A percentile compares a stretch with the other conserved stretches of the same genome.
phyloP scores from a whole-genome alignment of 306 rosid genomes.

The Ochetophila trinervis region DNA sequence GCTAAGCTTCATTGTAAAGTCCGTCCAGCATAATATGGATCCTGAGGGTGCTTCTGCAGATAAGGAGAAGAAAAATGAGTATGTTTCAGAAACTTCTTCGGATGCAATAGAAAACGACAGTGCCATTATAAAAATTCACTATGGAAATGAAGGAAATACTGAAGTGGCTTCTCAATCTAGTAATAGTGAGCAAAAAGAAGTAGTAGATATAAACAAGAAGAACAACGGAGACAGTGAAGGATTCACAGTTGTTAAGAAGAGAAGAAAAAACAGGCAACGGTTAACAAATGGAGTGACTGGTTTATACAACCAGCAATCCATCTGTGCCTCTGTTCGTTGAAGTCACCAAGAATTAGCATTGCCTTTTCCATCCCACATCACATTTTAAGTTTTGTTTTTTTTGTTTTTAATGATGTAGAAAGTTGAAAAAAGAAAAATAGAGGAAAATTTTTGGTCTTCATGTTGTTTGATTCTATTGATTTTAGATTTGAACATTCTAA shows the following conservation, averaged over 20 bases:
- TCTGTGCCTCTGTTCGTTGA: conserved; percentile 83
- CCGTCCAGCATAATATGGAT: conserved; percentile 61
- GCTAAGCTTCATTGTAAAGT: conserved; percentile 80
- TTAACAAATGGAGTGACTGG: conserved; percentile 56
- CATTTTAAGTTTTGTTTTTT: too few species aligned
- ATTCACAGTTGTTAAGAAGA: conserved; percentile 62
- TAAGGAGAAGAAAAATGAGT: conserved; percentile 27
- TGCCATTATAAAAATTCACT: conserved; percentile 63
- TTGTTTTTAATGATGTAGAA: conserved; percentile 25
- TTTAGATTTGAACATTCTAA: conserved; percentile 20
- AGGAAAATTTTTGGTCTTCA: conserved; percentile 26
- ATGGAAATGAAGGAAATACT: conserved; percentile 53
- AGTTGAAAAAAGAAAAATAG: conserved; percentile 10
- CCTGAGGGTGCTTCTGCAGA: conserved; percentile 40
- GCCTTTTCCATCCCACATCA: conserved; percentile 16
- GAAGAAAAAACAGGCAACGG: conserved; percentile 69
- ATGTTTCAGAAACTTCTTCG: conserved; percentile 27
- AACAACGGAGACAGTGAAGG: conserved; percentile 63
- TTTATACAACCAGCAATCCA: conserved; percentile 71
- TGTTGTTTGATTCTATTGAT: conserved; percentile 22
- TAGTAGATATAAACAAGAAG: conserved; percentile 32
- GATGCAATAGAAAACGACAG: conserved; percentile 75
- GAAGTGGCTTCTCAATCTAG: conserved; percentile 31
- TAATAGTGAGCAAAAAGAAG: conserved; percentile 32
- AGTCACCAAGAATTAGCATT: neutral